Base-by-base conservation (phyloP, 192 early-diverging fungal species). In the Podila horticola region DNA sequence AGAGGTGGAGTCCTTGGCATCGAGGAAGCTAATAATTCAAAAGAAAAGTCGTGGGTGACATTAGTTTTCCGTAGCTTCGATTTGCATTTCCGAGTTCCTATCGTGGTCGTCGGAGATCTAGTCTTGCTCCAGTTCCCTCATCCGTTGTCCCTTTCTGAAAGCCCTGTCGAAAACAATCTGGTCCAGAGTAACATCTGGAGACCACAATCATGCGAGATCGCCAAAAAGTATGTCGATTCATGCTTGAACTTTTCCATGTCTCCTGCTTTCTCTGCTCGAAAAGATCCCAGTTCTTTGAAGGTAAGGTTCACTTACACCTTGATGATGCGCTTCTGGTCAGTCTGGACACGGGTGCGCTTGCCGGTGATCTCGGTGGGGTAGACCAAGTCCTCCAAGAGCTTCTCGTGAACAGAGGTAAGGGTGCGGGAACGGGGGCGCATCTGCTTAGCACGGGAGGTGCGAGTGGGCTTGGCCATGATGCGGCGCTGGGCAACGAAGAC, bases 311-410 rank as follows among this genome's bases (percentile, higher is more conserved):
- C 92, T 84, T 89, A 92, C 90, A 97, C 94, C 93, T 98, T 99
- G 90, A 95, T 93, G 83, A 93, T 88, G 88, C 94, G 96, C 87
- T 89, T 90, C 71, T 97, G 97, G 82, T 99, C 98, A 64, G 94
- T 92, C 87, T 93, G 93, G 84, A 98, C 95, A 88, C 95, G 95
- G 75, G 95, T 97, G 74, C 98, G 91, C 95, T 98, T 97, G 82
- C 98, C 98, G 70, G 97, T 94, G 86, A 99, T 99, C 88, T 99
- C 98, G 84, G 97, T 97, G 74, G 98, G 98, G 95, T 91, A 98
- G 68, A 98, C 97, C 61, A 99, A 90, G 86, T 99, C 98, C 85
- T 98, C 96, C 67, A 99, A 89, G 84, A 97, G 90, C 88, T 93
- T 93, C 88, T 97, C 95, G 92, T 99, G 97, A 70, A 99, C 98